These are phyloP conservation scores for Saccharomyces mikatae DNA, from an alignment of 805 yeast genomes.

Conservation along the genomic window DNA sequence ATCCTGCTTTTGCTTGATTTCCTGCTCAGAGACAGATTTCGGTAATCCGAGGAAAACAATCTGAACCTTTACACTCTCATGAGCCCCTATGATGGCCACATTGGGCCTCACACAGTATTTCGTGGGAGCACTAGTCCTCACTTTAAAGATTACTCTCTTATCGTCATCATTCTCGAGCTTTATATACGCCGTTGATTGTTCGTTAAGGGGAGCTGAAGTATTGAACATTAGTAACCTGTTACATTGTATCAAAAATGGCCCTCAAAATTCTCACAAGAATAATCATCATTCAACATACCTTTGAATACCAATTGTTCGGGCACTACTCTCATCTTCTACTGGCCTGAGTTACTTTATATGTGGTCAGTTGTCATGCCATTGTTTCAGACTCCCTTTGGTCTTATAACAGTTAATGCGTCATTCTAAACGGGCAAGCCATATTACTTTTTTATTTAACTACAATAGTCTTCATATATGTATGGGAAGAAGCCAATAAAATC, in stretches of 20 bases:
- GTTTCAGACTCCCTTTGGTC: neutral
- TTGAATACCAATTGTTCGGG: neutral
- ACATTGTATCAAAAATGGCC: neutral
- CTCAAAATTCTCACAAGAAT: neutral
- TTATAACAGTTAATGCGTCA: neutral
- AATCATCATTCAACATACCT: neutral
- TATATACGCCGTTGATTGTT: constrained; percentile 54
- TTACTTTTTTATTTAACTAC: neutral
- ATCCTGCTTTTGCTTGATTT: constrained; percentile 62
- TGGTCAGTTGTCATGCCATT: neutral
- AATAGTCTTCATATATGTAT: neutral
- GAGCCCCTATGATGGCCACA: constrained; percentile 76
- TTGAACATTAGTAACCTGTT: neutral
- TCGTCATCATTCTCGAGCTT: constrained; percentile 49
- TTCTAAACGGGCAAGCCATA: neutral
- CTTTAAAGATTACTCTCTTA: constrained; percentile 75
- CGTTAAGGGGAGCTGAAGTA: constrained; percentile 62
- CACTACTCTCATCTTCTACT: neutral
- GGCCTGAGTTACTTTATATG: neutral
- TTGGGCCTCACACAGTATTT: constrained; percentile 94
- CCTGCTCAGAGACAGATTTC: constrained; percentile 63
- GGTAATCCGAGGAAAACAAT: constrained; percentile 79
- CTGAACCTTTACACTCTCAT: constrained; percentile 61
- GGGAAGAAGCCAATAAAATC: neutral
- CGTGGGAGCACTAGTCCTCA: constrained; percentile 96